Base-by-base conservation (phyloP, 345 rosid species). In the Melastoma malabathricum region DNA sequence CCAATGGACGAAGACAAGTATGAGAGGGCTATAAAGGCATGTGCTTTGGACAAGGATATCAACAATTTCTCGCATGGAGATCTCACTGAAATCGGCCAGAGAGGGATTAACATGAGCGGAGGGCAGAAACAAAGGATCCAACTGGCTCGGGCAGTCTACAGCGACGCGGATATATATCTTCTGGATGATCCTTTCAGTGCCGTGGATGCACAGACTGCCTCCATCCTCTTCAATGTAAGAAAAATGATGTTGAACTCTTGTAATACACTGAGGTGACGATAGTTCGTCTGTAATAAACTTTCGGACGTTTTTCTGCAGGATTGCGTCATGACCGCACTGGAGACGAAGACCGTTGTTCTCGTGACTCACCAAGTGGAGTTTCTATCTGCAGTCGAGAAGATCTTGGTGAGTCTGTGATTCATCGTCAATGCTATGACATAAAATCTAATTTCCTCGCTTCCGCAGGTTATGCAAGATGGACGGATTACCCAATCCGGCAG, bases 321-420 rank as follows among this genome's bases (percentile, higher is more conserved):
- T 20, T 87, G 87, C 63, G 83, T 87, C 45, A 77, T 75, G 80
- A 61, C 58, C 13, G 72, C 79, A 3, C 54, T 87, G 13, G 61
- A 39, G 46, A 65, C 66, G 20, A 87, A 87, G 69, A 83, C 83
- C 18, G 85, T 81, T 53, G 57, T 87, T 59, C 65, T 87, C 7
- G 94, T 83, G 47, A 81, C 96, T 58, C 96, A 83, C 59, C 96
- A 77, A 76, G 89, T 87, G 50, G 96, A 87, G 44, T 87, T 77
- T 62, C 96, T 83, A 54, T 65, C 89, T 1, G 72, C 56, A 62
- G 82, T 79, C 43, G 82, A 86, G 54, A 66, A 45, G 57, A 75
- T 83, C 61, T 52, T 81, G 84, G 92, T 82, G 12, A 31, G 7
- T 7, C 10, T 3, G 10, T 2, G 38, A 31, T 31, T 31, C 41